Percentiles rank a stretch among this genome's conserved stretches.
Evolutionary conservation across 352 stramenopile genomes (phyloP).

Genomic region (Thraustochytrium sp.): DNA sequence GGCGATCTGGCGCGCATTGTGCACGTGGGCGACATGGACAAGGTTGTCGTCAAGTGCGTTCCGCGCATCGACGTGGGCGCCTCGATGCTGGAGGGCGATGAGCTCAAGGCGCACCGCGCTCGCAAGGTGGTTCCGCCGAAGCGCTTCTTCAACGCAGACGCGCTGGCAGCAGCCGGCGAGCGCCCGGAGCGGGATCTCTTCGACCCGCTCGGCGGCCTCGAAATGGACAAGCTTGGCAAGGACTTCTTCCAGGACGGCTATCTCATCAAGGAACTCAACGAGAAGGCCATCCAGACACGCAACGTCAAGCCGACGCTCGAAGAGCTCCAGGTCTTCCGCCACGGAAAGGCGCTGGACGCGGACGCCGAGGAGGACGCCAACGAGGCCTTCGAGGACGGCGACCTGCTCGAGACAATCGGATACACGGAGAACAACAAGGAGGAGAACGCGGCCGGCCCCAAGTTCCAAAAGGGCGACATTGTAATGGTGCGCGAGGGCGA

Average conservation of each 20-base stretch:
- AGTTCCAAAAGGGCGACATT: conserved; percentile 39
- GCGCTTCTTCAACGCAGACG: conserved; percentile 34
- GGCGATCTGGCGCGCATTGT: conserved; percentile 21
- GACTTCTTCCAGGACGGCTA: conserved; percentile 37
- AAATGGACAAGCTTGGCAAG: neutral
- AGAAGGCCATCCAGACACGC: neutral
- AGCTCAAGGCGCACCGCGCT: neutral
- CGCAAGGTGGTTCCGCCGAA: conserved; percentile 28
- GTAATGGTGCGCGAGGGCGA: conserved; percentile 34
- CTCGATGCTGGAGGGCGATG: neutral
- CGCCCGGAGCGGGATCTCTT: neutral
- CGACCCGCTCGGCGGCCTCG: neutral
- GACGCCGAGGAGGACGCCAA: conserved; percentile 21
- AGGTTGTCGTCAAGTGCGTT: conserved; percentile 29
- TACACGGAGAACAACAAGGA: neutral
- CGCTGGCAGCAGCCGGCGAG: neutral
- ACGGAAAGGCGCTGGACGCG: conserved; percentile 5
- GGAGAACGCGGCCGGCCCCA: neutral
- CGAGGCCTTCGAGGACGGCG: neutral
- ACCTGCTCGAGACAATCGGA: conserved; percentile 18
- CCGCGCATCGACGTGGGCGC: conserved; percentile 20
- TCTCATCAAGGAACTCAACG: conserved; percentile 38
- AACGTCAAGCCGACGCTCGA: conserved; percentile 34
- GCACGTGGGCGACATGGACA: neutral
- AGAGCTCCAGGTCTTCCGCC: conserved; percentile 35